Base-by-base conservation (phyloP, 257 asterid species). In the Dorcoceras hygrometricum region DNA sequence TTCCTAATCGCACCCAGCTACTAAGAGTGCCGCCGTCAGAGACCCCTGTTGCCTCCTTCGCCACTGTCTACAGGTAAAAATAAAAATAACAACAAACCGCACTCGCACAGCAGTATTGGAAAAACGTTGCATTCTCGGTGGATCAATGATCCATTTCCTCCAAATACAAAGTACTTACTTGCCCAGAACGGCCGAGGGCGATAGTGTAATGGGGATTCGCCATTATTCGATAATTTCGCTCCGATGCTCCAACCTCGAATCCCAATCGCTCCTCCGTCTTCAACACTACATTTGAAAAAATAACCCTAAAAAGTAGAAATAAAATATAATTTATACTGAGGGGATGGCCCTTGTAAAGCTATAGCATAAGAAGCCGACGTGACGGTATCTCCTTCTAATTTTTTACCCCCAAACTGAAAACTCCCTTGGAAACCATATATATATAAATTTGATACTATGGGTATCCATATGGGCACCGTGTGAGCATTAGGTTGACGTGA, bases 161-260 rank as follows among this genome's bases (percentile, higher is more conserved):
- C n/a, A 68, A 14, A 59, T 61, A 26, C 9, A 10, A 20, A 32
- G 62, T 19, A 27, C 57, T 34, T 71, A 88, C 96, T 76, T 81
- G 96, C 73, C 95, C 91, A 48, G 86, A 84, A 78, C 78, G 77
- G 60, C 85, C 95, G 62, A 86, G 86, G 57, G 89, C 84, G 80
- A 88, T 79, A 66, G 89, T 81, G 39, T 86, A 73, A 63, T 81
- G 86, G 59, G 84, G 81, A 51, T 75, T 77, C 46, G 81, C 78
- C 91, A 86, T 86, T 39, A n/a, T 12, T 50, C 46, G 46, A 25
- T 46, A 39, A 54, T 39, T 29, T 68, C 5, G 26, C 18, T 11
- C 29, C 22, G 54, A 46, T 46, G 16, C 20, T 16, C 54, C 54
- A 5, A 18, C 5, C 43, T 2, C 16, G 24, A 4, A 14, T 23